These are phyloP conservation scores for Leishmania mexicana DNA, from an alignment of 208 protist species.

Conservation along the genomic window DNA sequence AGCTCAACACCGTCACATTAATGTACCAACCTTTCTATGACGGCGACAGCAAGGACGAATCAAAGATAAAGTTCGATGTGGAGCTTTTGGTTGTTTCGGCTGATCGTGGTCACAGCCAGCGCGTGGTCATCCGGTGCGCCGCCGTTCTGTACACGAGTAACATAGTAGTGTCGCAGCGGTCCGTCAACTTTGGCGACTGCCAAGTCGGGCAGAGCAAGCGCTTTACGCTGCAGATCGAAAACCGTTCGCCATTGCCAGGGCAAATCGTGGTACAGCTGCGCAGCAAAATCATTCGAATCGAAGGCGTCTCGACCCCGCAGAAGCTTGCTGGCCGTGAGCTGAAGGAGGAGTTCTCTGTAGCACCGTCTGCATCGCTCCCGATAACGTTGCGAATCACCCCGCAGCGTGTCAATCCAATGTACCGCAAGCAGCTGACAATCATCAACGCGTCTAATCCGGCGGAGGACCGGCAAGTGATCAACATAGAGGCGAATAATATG, in stretches of 20 bases:
- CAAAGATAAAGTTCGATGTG: conserved; percentile 77
- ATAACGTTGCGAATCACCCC: conserved; percentile 79
- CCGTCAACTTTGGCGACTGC: conserved; percentile 87
- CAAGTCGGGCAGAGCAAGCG: conserved; percentile 79
- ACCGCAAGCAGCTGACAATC: conserved; percentile 84
- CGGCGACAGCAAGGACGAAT: conserved; percentile 49
- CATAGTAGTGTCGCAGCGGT: conserved; percentile 64
- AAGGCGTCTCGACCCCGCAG: conserved; percentile 34
- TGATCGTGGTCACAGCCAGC: conserved; percentile 46
- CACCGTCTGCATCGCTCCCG: conserved; percentile 58
- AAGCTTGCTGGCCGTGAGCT: conserved; percentile 42
- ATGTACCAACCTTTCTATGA: conserved; percentile 68
- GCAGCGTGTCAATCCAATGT: conserved; percentile 87
- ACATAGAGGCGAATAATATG: conserved; percentile 91
- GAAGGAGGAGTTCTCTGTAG: conserved; percentile 73
- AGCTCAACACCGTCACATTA: conserved; percentile 37
- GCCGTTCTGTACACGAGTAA: conserved; percentile 85
- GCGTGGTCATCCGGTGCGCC: conserved; percentile 58
- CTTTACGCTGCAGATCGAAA: conserved; percentile 76
- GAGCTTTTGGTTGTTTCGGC: conserved; percentile 50
- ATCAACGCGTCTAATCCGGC: conserved; percentile 74
- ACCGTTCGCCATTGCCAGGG: conserved; percentile 74
- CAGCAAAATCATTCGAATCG: conserved; percentile 89
- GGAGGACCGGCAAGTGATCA: conserved; percentile 80
- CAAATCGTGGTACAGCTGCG: conserved; percentile 73